Conservation (phyloP, 352 stramenopile species). For the Elongisporangium undulatum region DNA sequence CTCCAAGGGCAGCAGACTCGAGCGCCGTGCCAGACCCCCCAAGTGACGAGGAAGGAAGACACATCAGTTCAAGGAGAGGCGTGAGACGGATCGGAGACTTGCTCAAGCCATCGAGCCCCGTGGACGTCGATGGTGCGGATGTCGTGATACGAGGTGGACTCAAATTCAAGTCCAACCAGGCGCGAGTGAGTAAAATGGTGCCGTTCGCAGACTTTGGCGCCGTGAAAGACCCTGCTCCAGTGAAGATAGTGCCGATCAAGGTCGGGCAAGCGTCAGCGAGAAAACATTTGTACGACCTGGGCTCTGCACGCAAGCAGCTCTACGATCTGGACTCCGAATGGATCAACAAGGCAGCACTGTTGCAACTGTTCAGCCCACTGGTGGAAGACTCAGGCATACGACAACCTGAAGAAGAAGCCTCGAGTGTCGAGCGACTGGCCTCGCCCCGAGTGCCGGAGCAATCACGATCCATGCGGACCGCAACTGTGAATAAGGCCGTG, state of each 20-base stretch:
- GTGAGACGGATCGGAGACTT: not conserved
- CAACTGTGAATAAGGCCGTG: not conserved
- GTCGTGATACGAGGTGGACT: not conserved
- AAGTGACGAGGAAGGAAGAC: not conserved
- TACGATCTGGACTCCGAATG: not conserved
- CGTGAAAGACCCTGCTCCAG: not conserved
- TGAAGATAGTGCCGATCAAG: not conserved
- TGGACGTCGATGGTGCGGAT: not conserved
- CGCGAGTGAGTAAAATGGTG: not conserved
- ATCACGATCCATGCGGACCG: not conserved
- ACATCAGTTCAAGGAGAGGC: not conserved
- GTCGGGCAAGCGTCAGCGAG: not conserved
- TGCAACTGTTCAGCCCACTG: not conserved
- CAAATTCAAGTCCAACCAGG: not conserved
- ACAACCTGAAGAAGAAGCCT: not conserved
- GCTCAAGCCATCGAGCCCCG: not conserved
- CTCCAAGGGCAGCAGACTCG: not conserved
- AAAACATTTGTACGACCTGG: not conserved
- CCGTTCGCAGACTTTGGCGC: slow-evolving; percentile 3
- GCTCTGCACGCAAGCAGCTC: not conserved
- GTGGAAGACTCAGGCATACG: not conserved
- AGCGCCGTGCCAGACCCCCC: not conserved
- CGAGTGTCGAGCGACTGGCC: not conserved
- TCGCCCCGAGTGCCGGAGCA: not conserved
- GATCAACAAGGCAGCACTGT: not conserved